Evolutionary conservation across 148 eudicot species (phyloP).

Genomic region (Persicaria tinctoria): DNA sequence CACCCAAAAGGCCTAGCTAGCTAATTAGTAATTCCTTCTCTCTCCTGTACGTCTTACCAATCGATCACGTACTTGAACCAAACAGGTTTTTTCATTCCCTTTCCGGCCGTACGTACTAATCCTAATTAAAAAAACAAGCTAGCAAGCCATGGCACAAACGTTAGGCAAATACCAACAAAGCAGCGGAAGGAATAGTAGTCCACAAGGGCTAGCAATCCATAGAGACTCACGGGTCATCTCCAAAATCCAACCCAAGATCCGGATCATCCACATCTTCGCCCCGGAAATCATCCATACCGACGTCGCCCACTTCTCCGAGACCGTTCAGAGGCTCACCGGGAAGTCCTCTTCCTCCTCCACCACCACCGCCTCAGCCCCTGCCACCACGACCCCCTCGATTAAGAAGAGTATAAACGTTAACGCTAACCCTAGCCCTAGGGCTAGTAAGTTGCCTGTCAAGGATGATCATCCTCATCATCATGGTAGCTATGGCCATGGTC

Average conservation of each 20-base stretch:
- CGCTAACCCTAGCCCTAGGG: conserved; percentile 9
- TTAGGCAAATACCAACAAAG: conserved; percentile 16
- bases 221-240: conserved; percentile 44
- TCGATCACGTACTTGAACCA: neutral
- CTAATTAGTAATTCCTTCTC: neutral
- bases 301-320: conserved; percentile 55
- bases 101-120: neutral
- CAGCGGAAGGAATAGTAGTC: neutral
- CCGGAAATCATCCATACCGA: conserved; percentile 79
- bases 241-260: conserved; percentile 57
- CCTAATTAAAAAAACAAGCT: neutral
- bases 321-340: conserved; percentile 73
- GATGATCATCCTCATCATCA: neutral
- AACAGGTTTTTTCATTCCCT: neutral
- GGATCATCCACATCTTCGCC: conserved; percentile 66
- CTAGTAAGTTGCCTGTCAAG: neutral
- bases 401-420: neutral
- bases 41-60: neutral
- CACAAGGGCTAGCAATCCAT: conserved; percentile 43
- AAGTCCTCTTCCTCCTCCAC: conserved; percentile 27
- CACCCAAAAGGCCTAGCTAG: neutral
- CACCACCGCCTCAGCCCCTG: no score
- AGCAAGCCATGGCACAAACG: conserved; percentile 19
- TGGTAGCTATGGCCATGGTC: neutral
- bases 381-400: neutral